Percentiles rank a stretch among this genome's conserved stretches.
These are phyloP conservation scores for Rhizomucor miehei DNA, from an alignment of 371 early-diverging fungal species.

Conservation along the genomic window DNA sequence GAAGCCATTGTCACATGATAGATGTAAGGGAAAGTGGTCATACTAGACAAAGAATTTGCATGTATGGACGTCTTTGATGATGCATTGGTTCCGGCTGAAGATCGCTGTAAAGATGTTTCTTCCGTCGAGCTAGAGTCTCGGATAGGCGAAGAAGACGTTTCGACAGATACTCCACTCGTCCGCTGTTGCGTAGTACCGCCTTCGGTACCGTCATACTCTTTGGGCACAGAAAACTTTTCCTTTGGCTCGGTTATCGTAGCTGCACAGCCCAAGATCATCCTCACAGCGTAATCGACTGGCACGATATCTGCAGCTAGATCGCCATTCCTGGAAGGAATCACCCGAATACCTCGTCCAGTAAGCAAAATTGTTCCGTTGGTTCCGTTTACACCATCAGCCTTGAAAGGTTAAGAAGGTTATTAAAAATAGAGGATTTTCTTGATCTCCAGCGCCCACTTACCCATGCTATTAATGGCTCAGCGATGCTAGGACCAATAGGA, in stretches of 20 bases:
- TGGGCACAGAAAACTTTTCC: conserved; percentile 8
- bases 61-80: conserved; percentile 13
- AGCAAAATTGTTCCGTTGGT: conserved; percentile 42
- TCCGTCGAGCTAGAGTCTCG: conserved; percentile 11
- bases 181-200: conserved; percentile 1
- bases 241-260: conserved; percentile 20
- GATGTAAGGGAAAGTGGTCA: conserved; percentile 28
- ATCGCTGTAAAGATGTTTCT: conserved; percentile 1
- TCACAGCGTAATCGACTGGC: conserved; percentile 52
- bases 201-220: background rate
- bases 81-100: conserved; percentile 4
- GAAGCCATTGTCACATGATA: conserved; percentile 31
- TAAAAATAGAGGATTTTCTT: too few relatives aligned
- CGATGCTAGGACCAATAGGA: conserved; percentile 51
- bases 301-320: conserved; percentile 48
- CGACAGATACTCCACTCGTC: background rate
- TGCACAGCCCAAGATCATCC: conserved; percentile 42
- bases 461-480: conserved; percentile 64
- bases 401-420: too few relatives aligned
- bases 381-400: conserved; percentile 61
- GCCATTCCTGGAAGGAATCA: conserved; percentile 33
- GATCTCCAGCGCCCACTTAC: conserved; percentile 23
- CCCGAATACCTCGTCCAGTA: conserved; percentile 36
- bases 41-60: conserved; percentile 1
- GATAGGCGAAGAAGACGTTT: background rate